Evolutionary conservation across 495 filamentous ascomycete genomes (phyloP), one percentile per base, ranked within the genome.

Genomic region (Articulospora tetracladia): DNA sequence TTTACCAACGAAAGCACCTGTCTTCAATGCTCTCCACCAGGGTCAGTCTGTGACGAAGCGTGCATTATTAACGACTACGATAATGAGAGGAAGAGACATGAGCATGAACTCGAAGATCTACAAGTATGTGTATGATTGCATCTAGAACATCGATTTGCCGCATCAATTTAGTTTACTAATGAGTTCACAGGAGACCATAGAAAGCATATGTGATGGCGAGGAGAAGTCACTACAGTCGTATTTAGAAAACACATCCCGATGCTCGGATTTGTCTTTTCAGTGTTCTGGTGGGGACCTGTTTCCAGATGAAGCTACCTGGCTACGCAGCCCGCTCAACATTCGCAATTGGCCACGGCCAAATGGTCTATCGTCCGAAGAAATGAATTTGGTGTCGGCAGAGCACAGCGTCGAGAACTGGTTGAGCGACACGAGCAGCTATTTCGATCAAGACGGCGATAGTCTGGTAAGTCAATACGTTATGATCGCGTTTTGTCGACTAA

Each of bases 241-340:
- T 39, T 15, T 44, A 27, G 19, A 46, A 20, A 27, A 44, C 17
- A 48, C 25, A 13, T 26, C 39, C 34, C 63, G 59, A 27, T 48
- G 27, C 24, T 66, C 63, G 0, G 59, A 36, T 0, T n/a, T 66
- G 17, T 66, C 63, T 12, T 59, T 66, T 26, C 32, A 66, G 53
- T 66, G 63, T 22, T 50, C 39, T 23, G 63, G 63, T 10, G 49
- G 62, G 22, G 15, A 23, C n/a, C 0, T 36, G 6, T 32, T 47
- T 19, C 26, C 57, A 19, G 32, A 56, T 24, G 52, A 64, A 39
- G 46, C 51, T 13, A 44, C 49, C 36, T 63, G 57, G 56, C 41
- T 60, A 17, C 23, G 25, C 15, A 56, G 17, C 26, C 28, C 56
- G 13, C 19, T 54, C 8, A 24, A 49, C 26, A 57, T 30, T 22